phyloP scores from a whole-genome alignment of 1,139 yeast genomes.

The Arxiozyma telluris region DNA sequence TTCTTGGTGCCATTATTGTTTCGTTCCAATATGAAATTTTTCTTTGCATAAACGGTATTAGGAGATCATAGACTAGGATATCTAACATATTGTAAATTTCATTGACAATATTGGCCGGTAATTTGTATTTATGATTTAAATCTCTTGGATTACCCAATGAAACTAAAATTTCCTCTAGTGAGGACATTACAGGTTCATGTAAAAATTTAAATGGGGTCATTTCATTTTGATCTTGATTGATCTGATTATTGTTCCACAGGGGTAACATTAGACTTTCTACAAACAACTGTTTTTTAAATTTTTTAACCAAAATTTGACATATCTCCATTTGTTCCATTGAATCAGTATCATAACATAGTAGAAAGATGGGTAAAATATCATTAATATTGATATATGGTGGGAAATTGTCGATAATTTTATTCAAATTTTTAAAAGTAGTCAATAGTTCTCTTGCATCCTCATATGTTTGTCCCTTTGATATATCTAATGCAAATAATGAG shows the following conservation, averaged over 20 bases:
- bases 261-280: constrained; percentile 31
- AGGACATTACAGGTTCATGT: constrained; percentile 35
- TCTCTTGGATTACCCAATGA: constrained; percentile 44
- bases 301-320: constrained; percentile 28
- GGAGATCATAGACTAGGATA: constrained; percentile 19
- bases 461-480: constrained; percentile 29
- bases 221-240: constrained; percentile 12
- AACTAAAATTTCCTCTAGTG: constrained; percentile 65
- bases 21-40: constrained; percentile 84
- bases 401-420: constrained; percentile 27
- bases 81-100: constrained; percentile 23
- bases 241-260: constrained; percentile 22
- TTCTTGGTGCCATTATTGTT: constrained; percentile 60
- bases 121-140: constrained; percentile 2
- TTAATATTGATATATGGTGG: constrained; percentile 54
- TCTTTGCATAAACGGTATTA: constrained; percentile 30
- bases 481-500: constrained; percentile 54
- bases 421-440: constrained; percentile 38
- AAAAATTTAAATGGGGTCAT: constrained; percentile 10
- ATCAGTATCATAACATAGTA: constrained; percentile 29
- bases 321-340: constrained; percentile 22
- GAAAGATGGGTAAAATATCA: constrained; percentile 42
- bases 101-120: constrained; percentile 19
- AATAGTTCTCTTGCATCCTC: constrained; percentile 48
- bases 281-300: constrained; percentile 32